Evolutionary conservation across 1,139 yeast genomes (phyloP).

Genomic region (Blastobotrys buckinghamii): DNA sequence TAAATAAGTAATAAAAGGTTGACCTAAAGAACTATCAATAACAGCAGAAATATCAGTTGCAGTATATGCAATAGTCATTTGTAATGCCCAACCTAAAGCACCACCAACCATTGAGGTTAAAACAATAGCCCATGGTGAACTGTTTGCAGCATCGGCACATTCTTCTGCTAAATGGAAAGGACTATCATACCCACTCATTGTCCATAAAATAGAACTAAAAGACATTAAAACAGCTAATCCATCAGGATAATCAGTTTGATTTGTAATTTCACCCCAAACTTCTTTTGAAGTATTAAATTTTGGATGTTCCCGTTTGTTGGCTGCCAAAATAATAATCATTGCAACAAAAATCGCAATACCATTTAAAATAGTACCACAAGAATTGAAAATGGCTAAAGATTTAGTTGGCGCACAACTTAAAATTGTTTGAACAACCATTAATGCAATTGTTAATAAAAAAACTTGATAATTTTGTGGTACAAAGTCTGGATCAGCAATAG

Average conservation of each 20-base stretch:
- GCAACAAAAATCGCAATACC: constrained; percentile 47
- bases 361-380: constrained; percentile 48
- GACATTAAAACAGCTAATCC: constrained; percentile 58
- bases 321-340: constrained; percentile 53
- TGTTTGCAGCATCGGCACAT: constrained; percentile 57
- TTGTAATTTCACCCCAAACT: constrained; percentile 53
- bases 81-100: constrained; percentile 53
- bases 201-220: constrained; percentile 66
- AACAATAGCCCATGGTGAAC: constrained; percentile 63
- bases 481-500: constrained; percentile 35
- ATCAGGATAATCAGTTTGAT: constrained; percentile 61
- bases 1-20: constrained; percentile 57
- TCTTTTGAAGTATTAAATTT: constrained; percentile 46
- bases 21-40: constrained; percentile 52
- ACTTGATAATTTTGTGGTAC: constrained; percentile 46
- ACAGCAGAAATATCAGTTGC: constrained; percentile 49
- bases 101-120: constrained; percentile 62
- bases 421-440: constrained; percentile 45
- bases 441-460: constrained; percentile 46
- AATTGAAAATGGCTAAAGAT: constrained; percentile 52
- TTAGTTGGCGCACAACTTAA: constrained; percentile 41
- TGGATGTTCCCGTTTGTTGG: constrained; percentile 41
- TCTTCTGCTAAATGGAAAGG: constrained; percentile 73
- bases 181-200: constrained; percentile 71
- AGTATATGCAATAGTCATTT: constrained; percentile 62